Evolutionary conservation across 805 yeast genomes (phyloP), one percentile per base, ranked within the genome.

Genomic region (Yarrowia osloensis): DNA sequence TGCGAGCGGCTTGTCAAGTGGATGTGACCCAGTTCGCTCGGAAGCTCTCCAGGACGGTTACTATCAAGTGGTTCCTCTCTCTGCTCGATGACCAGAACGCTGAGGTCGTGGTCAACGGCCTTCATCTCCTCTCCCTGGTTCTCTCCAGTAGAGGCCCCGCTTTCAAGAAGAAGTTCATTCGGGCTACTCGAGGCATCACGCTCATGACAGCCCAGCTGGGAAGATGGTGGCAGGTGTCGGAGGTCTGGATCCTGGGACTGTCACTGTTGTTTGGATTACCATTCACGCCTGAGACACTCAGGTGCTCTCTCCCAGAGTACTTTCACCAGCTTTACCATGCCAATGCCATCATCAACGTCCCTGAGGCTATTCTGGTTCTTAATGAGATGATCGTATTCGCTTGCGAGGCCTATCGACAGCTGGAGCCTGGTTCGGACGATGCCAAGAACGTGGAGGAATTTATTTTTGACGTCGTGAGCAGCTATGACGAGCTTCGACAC

Each of bases 61-160:
- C 90, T 0, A 80, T 87, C 6, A 88, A 88, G 72, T 87, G 93
- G 89, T 77, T 84, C 2, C 72, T 89, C 11, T 76, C 89, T 12
- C 73, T 89, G 15, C 73, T 89, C 13, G 76, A 84, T 65, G 80
- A 80, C 68, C 71, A 73, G 7, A 72, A 80, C 65, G 69, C 79
- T 33, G 73, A 77, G 55, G 82, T 71, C 21, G 77, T 74, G n/a
- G 74, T 76, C 39, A 69, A 72, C 9, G 74, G 77, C 0, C 67
- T 81, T n/a, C 76, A 76, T n/a, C 74, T 90, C 15, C 73, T 90
- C 21, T 77, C 86, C 6, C 81, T 81, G 67, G 74, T 86, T 4
- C 75, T 89, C 19, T 74, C 78, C 17, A 74, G 81, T 7, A 74
- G 82, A 7, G 87, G 87, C 0, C 73, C 80, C 2, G 79, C 80